Percentiles rank a stretch among this genome's conserved stretches.
Evolutionary conservation across 805 yeast genomes (phyloP).

Genomic region (Teunomyces cretensis): DNA sequence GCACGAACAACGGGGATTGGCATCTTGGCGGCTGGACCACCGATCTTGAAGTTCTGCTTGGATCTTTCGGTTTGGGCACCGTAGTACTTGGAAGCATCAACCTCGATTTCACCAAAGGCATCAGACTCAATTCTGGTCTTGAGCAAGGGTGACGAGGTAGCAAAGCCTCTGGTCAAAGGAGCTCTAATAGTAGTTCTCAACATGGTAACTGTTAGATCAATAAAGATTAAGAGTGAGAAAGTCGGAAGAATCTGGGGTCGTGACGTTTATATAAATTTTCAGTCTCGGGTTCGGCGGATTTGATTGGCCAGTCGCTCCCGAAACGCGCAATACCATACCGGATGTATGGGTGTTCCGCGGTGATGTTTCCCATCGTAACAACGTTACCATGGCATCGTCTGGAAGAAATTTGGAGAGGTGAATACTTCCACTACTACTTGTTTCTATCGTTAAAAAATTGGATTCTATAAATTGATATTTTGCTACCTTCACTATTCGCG

Average conservation of each 20-base stretch:
- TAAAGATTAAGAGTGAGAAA: neutral
- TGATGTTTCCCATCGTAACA: no score
- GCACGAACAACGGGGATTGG: constrained; percentile 90
- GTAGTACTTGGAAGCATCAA: constrained; percentile 84
- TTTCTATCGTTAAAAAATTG: no score
- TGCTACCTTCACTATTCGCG: neutral
- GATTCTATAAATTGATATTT: neutral
- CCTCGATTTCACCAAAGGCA: constrained; percentile 96
- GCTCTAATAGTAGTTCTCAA: constrained; percentile 24
- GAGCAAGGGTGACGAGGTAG: constrained; percentile 20
- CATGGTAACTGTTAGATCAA: constrained; percentile 14
- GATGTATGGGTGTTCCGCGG: neutral
- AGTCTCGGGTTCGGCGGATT: neutral
- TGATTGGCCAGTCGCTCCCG: constrained; percentile 2
- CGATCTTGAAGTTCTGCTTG: constrained; percentile 89
- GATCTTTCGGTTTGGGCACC: constrained; percentile 99
- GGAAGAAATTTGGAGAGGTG: no score
- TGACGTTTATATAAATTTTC: constrained; percentile 3
- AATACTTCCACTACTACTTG: no score
- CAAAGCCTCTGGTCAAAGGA: constrained; percentile 24
- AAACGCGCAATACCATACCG: neutral
- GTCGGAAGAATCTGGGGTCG: constrained; percentile 3
- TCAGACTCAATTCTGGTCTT: constrained; percentile 77
- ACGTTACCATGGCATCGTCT: no score
- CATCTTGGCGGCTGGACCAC: constrained; percentile 86